Conservation (phyloP, 1,284 basidiomycete genomes). For the Ganoderma leucocontextum region DNA sequence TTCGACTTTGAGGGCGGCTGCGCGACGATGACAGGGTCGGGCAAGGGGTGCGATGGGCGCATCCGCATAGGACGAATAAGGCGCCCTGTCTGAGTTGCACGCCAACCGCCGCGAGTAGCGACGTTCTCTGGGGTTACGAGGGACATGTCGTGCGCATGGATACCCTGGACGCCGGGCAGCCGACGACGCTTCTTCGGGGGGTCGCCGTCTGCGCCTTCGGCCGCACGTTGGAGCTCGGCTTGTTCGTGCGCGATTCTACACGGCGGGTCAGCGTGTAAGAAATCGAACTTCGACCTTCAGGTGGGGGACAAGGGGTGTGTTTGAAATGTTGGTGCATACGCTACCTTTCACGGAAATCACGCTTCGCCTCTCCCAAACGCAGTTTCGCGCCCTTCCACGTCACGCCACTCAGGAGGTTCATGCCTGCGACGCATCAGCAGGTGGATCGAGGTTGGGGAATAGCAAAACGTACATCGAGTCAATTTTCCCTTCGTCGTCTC, state of each 20-base stretch:
- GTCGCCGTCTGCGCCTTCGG: conserved; percentile 33
- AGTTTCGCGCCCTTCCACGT: conserved; percentile 86
- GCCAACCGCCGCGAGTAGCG: conserved; percentile 64
- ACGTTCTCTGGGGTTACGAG: conserved; percentile 66
- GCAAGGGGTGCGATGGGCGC: conserved; percentile 69
- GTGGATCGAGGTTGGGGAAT: conserved; percentile 3
- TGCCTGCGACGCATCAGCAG: conserved; percentile 52
- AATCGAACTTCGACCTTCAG: conserved; percentile 17
- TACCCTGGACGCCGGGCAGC: conserved; percentile 46
- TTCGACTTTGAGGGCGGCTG: conserved; percentile 30
- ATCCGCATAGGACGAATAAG: conserved; percentile 72
- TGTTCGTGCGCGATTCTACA: conserved; percentile 49
- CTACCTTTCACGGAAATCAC: conserved; percentile 71
- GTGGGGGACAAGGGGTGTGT: not conserved
- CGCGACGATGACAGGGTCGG: conserved; percentile 41
- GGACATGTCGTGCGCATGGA: conserved; percentile 66
- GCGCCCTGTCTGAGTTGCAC: conserved; percentile 68
- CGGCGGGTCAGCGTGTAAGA: not conserved
- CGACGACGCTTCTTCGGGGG: conserved; percentile 47
- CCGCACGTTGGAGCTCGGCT: conserved; percentile 37
- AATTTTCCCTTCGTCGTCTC: conserved; percentile 68
- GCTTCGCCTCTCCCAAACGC: conserved; percentile 81
- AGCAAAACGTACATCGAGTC: conserved; percentile 62
- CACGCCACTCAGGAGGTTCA: conserved; percentile 78
- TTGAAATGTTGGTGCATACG: not conserved